Base-by-base conservation (phyloP, 1,284 basidiomycete species). In the Sphagnurus paluster region DNA sequence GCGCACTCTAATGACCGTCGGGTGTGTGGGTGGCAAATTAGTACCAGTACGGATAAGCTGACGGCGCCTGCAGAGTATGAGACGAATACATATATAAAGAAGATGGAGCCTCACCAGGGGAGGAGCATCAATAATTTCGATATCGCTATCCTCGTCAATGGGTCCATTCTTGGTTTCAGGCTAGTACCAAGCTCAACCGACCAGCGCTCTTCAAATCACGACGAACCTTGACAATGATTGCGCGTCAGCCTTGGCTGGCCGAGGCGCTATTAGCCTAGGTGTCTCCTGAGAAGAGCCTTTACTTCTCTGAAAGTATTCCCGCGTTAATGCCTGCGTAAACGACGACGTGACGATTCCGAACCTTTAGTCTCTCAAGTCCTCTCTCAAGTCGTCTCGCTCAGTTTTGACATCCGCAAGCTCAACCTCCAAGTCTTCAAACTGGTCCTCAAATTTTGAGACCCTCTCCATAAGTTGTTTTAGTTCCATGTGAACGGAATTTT, bases 221-320 rank as follows among this genome's bases (percentile, higher is more conserved):
- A 13, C 26, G 7, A 6, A 28, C 26, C 26, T 28, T 28, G 7
- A 28, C 13, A 6, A 28, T 13, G 13, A 28, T 6, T 28, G n/a
- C n/a, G 26, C n/a, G n/a, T n/a, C n/a, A 28, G 26, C 7, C 6
- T 13, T 13, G 6, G 26, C 13, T 28, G 26, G 6, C 6, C 6
- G 26, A 28, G 26, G 6, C 26, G 6, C n/a, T n/a, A n/a, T n/a
- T n/a, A n/a, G n/a, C n/a, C n/a, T n/a, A n/a, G n/a, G n/a, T n/a
- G n/a, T 13, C 26, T 28, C 26, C 58, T 9, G 38, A 52, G 14
- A 48, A 50, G 21, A 50, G 44, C n/a, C 9, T 24, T 38, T 11
- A 24, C 16, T 13, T n/a, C 16, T n/a, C 37, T 24, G 37, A 8
- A 4, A 6, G 14, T n/a, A n/a, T 4, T 26, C 17, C 10, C 9